Evolutionary conservation across 805 yeast species (phyloP).

Genomic region (Saccharomycopsis malanga): DNA sequence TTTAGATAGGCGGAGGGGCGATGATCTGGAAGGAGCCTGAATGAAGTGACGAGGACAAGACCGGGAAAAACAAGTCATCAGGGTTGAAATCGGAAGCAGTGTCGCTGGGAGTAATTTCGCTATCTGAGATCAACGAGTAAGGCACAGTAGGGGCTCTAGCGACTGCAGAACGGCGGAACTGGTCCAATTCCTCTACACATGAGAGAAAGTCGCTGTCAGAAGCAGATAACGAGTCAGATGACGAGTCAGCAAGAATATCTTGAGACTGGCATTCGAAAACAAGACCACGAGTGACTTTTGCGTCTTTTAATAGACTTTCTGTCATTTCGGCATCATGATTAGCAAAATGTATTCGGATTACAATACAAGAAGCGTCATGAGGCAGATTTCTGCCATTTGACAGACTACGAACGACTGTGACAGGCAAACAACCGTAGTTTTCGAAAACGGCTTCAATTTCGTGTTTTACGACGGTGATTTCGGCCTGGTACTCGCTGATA

Average conservation of each 20-base stretch:
- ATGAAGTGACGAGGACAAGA: conserved; percentile 3
- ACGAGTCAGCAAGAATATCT: neutral
- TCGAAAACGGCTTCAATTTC: conserved; percentile 42
- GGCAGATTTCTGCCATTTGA: too few relatives aligned
- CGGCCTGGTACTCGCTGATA: conserved; percentile 33
- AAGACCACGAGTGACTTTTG: conserved; percentile 51
- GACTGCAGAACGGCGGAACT: too few relatives aligned
- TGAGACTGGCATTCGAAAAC: conserved; percentile 33
- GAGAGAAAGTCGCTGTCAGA: neutral
- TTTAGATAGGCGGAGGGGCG: too few relatives aligned
- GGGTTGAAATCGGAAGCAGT: neutral
- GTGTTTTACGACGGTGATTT: conserved; percentile 36
- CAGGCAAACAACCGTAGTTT: conserved; percentile 57
- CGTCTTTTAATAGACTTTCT: conserved; percentile 49
- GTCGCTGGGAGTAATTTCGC: conserved; percentile 3
- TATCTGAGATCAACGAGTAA: conserved; percentile 3
- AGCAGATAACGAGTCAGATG: neutral
- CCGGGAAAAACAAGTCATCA: conserved; percentile 9
- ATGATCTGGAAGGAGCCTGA: conserved; percentile 1
- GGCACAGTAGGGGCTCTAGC: neutral
- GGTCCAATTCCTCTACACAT: neutral
- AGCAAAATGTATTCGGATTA: conserved; percentile 59
- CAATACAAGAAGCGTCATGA: neutral
- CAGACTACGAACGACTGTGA: conserved; percentile 37
- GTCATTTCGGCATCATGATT: conserved; percentile 56